phyloP scores from a whole-genome alignment of 352 stramenopile species.

The Phytophthora litchii region DNA sequence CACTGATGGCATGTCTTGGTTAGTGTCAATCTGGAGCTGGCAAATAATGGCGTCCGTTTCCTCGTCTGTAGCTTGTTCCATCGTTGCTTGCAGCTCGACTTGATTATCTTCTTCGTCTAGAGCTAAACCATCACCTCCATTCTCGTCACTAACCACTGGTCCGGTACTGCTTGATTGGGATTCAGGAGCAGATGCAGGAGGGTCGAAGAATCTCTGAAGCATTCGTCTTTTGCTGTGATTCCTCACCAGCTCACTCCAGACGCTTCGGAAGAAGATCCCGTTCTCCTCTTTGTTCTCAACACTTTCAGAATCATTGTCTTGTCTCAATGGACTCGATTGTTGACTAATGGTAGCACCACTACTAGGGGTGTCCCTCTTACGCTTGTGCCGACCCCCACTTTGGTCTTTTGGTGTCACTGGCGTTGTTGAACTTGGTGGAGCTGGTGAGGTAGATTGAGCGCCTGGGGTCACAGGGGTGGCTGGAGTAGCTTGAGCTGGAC shows the following conservation, averaged over 20 bases:
- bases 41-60: constrained; percentile 36
- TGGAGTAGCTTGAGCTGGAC: not conserved
- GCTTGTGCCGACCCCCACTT: constrained; percentile 20
- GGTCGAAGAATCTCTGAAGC: constrained; percentile 31
- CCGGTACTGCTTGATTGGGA: constrained; percentile 4
- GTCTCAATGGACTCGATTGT: not conserved
- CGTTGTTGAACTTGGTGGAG: not conserved
- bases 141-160: not conserved
- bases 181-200: constrained; percentile 1
- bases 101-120: not conserved
- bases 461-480: not conserved
- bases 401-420: constrained; percentile 1
- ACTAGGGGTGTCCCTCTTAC: constrained; percentile 4
- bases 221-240: constrained; percentile 23
- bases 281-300: constrained; percentile 4
- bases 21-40: constrained; percentile 43
- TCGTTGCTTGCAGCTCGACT: not conserved
- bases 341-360: constrained; percentile 1
- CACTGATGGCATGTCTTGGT: constrained; percentile 29
- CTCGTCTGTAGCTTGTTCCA: constrained; percentile 23
- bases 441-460: not conserved
- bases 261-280: constrained; percentile 33
- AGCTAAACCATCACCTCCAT: not conserved
- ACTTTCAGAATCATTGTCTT: constrained; percentile 4
- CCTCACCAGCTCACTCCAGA: constrained; percentile 12